Percentiles rank a stretch among this genome's conserved stretches.
phyloP scores from a whole-genome alignment of 2,329 filamentous ascomycete species.

The Colletotrichum incanum region DNA sequence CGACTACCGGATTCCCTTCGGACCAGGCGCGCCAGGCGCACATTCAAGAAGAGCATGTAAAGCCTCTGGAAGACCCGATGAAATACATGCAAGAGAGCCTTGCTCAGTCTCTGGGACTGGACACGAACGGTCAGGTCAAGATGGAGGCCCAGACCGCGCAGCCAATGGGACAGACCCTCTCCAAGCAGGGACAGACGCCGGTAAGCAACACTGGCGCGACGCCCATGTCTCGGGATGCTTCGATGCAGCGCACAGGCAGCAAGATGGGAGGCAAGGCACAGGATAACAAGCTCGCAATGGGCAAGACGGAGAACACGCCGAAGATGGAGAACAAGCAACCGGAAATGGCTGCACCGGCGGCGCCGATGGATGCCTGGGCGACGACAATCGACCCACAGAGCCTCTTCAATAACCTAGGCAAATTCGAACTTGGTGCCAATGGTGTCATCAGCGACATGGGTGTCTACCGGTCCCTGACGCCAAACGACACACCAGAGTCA shows the following conservation, averaged over 20 bases:
- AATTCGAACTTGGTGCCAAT: constrained; percentile 58
- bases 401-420: constrained; percentile 59
- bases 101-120: constrained; percentile 65
- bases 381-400: constrained; percentile 58
- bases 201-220: constrained; percentile 59
- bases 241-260: constrained; percentile 68
- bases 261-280: constrained; percentile 57
- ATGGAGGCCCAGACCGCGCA: constrained; percentile 53
- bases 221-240: constrained; percentile 66
- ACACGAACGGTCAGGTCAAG: constrained; percentile 63
- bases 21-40: constrained; percentile 70
- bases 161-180: constrained; percentile 59
- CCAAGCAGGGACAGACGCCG: constrained; percentile 66
- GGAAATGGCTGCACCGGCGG: constrained; percentile 48
- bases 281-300: constrained; percentile 51
- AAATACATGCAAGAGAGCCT: constrained; percentile 69
- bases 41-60: constrained; percentile 72
- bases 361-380: constrained; percentile 53
- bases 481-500: constrained; percentile 76
- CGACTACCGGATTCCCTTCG: constrained; percentile 64
- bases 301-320: constrained; percentile 49
- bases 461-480: constrained; percentile 70
- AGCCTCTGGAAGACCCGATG: constrained; percentile 68
- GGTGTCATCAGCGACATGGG: constrained; percentile 69
- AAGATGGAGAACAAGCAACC: constrained; percentile 48